Base-by-base conservation (phyloP, 352 stramenopile genomes). In the Phytophthora pisi region DNA sequence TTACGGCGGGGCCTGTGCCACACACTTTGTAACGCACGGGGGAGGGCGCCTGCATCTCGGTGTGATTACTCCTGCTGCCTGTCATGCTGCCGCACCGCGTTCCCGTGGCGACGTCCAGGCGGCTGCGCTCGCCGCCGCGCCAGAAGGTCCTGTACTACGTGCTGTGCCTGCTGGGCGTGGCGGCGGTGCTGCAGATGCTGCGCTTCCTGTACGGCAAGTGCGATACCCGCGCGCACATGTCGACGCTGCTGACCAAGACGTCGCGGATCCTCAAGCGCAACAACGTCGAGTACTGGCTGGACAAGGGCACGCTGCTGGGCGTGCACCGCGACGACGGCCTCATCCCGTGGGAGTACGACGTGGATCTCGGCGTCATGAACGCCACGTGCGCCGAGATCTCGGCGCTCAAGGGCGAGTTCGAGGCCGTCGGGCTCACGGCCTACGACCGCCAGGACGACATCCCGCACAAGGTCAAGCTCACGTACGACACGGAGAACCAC, bases 401-500 rank as follows among this genome's bases (percentile, higher is more conserved):
- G 42, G 73, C 71, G 42, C 73, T 93, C 36, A 93, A 93, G 65
- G 61, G 57, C 61, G 76, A 90, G 62, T 91, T 93, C 53, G 71
- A 72, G 23, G 67, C 68, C 15, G 80, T 85, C 5, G 85, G 83
- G 56, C 77, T 93, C 61, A 79, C 77, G 20, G 82, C 78, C 5
- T 93, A 91, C 58, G 82, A 91, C 56, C 82, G 85, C 30, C 62
- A 77, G 15, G 85, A 93, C 66, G 78, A 89, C 60, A 91, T 91
- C 63, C 69, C 85, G 26, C 85, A 93, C 72, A 91, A 93, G 60
- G 82, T 90, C 49, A 91, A 93, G 68, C 78, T 93, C 61, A 93
- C 85, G 59, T 93, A 91, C 61, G 85, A 93, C 67, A 93, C 82
- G 23, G 85, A 93, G 78, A 91, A 91, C 69, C 79, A 88, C 70